Evolutionary conservation across 2,329 filamentous ascomycete genomes (phyloP).

Genomic region (Graphilbum sp.): DNA sequence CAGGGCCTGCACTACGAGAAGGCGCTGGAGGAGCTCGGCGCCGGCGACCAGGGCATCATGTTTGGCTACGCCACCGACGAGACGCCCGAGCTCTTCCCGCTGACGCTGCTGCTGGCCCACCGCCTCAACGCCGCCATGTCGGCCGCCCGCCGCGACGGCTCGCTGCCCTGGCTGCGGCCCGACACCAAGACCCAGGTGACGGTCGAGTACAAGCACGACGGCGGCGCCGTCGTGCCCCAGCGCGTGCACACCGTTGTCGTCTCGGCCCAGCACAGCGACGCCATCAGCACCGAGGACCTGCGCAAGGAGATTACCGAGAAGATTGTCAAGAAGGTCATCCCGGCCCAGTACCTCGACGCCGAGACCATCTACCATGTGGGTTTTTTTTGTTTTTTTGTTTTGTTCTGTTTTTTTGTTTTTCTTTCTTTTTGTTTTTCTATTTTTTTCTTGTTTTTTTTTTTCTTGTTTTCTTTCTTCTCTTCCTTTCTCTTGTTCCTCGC

Average conservation of each 20-base stretch:
- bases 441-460: constrained; percentile 47
- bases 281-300: constrained; percentile 79
- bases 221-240: constrained; percentile 78
- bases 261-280: constrained; percentile 81
- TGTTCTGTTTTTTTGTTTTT: neutral
- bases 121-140: constrained; percentile 95
- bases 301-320: constrained; percentile 93
- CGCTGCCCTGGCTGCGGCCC: constrained; percentile 83
- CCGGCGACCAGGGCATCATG: constrained; percentile 99
- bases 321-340: constrained; percentile 92
- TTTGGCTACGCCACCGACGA: constrained; percentile 99
- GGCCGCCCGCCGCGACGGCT: constrained; percentile 70
- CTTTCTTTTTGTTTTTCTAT: constrained; percentile 46
- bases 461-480: constrained; percentile 6
- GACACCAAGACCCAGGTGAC: constrained; percentile 99
- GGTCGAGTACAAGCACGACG: constrained; percentile 94
- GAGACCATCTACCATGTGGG: constrained; percentile 82
- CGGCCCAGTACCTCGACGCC: constrained; percentile 79
- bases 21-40: constrained; percentile 92
- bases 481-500: neutral
- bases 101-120: constrained; percentile 89
- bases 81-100: constrained; percentile 89
- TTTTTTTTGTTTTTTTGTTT: constrained; percentile 19
- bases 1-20: constrained; percentile 98
- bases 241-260: constrained; percentile 95